Percentiles rank a stretch among this genome's conserved stretches.
Conservation (phyloP, 2,329 filamentous ascomycete genomes). For the Hirsutella thompsonii region DNA sequence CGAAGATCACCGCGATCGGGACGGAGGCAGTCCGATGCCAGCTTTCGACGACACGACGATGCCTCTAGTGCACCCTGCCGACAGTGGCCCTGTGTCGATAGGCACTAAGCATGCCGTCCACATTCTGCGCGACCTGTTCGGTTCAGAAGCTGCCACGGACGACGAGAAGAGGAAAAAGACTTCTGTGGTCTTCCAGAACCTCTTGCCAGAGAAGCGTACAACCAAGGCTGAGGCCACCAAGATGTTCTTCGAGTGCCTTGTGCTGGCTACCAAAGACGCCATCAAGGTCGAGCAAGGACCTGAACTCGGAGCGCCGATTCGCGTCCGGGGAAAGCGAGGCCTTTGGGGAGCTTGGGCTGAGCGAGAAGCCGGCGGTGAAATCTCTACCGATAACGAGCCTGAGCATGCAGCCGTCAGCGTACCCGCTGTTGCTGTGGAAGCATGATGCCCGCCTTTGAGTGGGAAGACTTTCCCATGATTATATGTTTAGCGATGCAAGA, state of each 20-base stretch:
- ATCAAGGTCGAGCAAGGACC: conserved; percentile 87
- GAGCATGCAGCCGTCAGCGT: conserved; percentile 19
- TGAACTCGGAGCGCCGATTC: conserved; percentile 65
- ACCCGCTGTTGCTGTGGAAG: conserved; percentile 24
- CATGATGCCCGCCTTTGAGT: conserved; percentile 11
- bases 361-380: conserved; percentile 51
- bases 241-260: conserved; percentile 98
- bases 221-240: conserved; percentile 88
- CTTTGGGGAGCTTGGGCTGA: conserved; percentile 97
- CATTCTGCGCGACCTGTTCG: conserved; percentile 79
- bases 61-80: conserved; percentile 65
- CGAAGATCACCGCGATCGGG: conserved; percentile 31
- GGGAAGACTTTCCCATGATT: background rate
- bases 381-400: conserved; percentile 35
- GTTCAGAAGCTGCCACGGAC: conserved; percentile 54
- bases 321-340: conserved; percentile 82
- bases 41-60: conserved; percentile 69
- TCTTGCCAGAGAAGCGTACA: conserved; percentile 71
- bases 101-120: conserved; percentile 95
- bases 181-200: conserved; percentile 77
- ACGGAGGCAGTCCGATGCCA: conserved; percentile 35
- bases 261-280: conserved; percentile 93
- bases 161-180: conserved; percentile 62
- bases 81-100: conserved; percentile 75
- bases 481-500: conserved; percentile 6